These are phyloP conservation scores for Chloranthus sessilifolius DNA, from an alignment of 164 flowering plant genomes.

Conservation along the genomic window DNA sequence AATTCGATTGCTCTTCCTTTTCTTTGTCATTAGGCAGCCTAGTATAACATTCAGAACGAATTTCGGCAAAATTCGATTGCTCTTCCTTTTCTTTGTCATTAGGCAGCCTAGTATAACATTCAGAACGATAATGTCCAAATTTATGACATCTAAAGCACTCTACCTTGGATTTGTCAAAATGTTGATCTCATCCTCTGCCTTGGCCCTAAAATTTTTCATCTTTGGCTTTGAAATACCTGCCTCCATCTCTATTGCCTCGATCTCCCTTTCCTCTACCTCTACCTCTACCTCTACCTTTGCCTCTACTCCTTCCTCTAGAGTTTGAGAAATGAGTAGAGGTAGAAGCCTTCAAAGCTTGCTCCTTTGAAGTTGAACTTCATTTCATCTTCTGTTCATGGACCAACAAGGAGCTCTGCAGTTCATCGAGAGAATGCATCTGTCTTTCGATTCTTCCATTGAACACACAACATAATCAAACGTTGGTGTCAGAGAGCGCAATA, in stretches of 20 bases:
- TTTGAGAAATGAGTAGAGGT: not conserved
- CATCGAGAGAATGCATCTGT: not conserved
- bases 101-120: not conserved
- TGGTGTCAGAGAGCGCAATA: slow-evolving; percentile 4
- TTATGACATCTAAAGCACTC: no score
- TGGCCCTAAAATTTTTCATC: no score
- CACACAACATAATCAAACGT: slow-evolving; percentile 5
- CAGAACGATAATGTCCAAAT: no score
- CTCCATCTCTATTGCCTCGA: no score
- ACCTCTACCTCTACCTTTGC: slow-evolving; percentile 8
- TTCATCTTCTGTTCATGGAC: slow-evolving; percentile 7
- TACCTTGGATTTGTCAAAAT: no score
- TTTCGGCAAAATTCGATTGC: not conserved
- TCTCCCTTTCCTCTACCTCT: no score
- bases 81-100: not conserved
- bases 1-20: no score
- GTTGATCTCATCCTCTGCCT: no score
- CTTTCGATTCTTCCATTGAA: slow-evolving; percentile 1
- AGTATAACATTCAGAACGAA: no score
- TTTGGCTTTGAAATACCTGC: no score
- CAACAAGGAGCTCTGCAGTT: no score
- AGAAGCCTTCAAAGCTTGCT: slow-evolving; percentile 5
- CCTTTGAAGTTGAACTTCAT: not conserved
- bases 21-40: not conserved
- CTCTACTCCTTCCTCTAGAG: not conserved